Conservation (phyloP, 768 basidiomycete species). For the Cyathus striatus region DNA sequence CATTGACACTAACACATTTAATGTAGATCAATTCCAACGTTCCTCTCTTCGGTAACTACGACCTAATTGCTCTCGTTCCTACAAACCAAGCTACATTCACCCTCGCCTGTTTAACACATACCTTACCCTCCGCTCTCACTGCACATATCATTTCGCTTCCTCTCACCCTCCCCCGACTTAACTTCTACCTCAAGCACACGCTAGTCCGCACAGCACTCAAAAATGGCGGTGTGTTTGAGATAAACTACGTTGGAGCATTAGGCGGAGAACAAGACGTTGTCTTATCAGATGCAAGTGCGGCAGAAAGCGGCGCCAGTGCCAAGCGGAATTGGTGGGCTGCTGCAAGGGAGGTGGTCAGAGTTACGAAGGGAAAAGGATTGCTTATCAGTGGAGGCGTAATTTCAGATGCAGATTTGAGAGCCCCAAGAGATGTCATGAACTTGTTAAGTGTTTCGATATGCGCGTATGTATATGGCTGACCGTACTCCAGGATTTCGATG, state of each 20-base stretch:
- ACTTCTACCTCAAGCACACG: conserved; percentile 81
- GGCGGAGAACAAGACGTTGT: conserved; percentile 52
- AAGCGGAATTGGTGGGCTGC: conserved; percentile 86
- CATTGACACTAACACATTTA: too few relatives aligned
- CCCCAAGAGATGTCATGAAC: conserved; percentile 71
- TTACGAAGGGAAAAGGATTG: conserved; percentile 76
- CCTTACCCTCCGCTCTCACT: conserved; percentile 67
- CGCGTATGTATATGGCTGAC: conserved; percentile 1
- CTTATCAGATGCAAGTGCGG: conserved; percentile 39
- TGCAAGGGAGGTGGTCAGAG: conserved; percentile 70
- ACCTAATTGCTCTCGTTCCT: conserved; percentile 72
- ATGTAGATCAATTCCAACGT: conserved; percentile 70
- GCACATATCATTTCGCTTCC: conserved; percentile 81
- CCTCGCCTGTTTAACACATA: conserved; percentile 76
- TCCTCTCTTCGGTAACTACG: conserved; percentile 58
- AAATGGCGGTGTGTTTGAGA: conserved; percentile 81
- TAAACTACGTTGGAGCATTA: conserved; percentile 71
- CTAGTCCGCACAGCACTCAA: conserved; percentile 75
- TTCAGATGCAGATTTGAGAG: conserved; percentile 58
- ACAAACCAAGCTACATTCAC: conserved; percentile 71
- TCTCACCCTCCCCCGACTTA: conserved; percentile 69
- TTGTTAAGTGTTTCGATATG: conserved; percentile 45
- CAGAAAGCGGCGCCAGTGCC: conserved; percentile 45
- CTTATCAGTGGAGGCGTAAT: conserved; percentile 66
- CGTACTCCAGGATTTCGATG: conserved; percentile 47